Evolutionary conservation across 1,284 basidiomycete species (phyloP), one percentile per base, ranked within the genome.

Genomic region (Melampsora americana): DNA sequence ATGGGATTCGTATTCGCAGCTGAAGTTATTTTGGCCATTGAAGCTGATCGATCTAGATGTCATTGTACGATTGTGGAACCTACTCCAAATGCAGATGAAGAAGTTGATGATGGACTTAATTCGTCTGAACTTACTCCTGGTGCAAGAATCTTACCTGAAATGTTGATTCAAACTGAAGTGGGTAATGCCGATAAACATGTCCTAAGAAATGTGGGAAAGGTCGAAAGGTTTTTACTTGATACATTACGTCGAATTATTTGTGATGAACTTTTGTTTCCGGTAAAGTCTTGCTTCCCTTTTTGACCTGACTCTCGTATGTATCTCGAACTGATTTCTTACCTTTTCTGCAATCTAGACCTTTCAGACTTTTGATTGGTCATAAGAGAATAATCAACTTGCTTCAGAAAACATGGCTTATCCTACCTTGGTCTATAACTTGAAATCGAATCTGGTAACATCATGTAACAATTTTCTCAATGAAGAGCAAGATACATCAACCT

Each of bases 101-200:
- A 35, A 23, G 4, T 32, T 26, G 60, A 69, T 20, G 66, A 62
- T 60, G 32, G 39, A 11, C 23, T 44, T 20, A 9, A 61, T 2
- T 5, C 5, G 3, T 35, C 32, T n/a, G 20, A 53, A 16, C 30
- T 28, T 4, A 48, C 60, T 1, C 59, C 66, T 46, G 95, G 94
- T 0, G 89, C 92, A 80, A 87, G 92, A 30, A 84, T 99, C 35
- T 84, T 99, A n/a, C 92, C 92, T 0, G 88, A 89, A n/a, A 90
- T 98, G 75, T 88, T 90, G 79, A 94, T 99, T 81, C 95, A 99
- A 83, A 93, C 90, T 81, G 93, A 96, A 84, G 95, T 99, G 69
- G 96, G 96, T 0, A 92, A 97, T 85, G 86, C 90, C 32, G 94
- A 97, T 82, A 96, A 95, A 79, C 95, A 98, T 84, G 92, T 96